Conservation (phyloP, 768 basidiomycete species). For the Strobilomyces dryophilus region DNA sequence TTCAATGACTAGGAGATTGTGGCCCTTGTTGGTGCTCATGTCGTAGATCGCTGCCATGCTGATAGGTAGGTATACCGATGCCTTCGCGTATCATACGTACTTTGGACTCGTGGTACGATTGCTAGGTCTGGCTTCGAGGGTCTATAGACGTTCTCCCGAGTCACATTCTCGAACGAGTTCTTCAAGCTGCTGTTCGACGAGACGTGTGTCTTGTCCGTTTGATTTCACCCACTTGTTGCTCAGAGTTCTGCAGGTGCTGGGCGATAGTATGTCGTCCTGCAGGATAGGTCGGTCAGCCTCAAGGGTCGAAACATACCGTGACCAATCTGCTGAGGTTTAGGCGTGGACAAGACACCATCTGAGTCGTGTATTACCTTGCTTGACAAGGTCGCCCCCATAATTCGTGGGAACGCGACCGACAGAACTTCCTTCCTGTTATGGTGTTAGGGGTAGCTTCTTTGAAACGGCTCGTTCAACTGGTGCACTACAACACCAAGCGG, state of each 20-base stretch:
- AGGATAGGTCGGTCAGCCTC: no score
- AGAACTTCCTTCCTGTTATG: no score
- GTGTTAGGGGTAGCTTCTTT: no score
- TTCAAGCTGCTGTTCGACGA: conserved; percentile 84
- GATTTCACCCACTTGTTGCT: background rate
- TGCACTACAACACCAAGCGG: no score
- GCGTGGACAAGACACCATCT: no score
- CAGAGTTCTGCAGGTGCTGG: conserved; percentile 44
- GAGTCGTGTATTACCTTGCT: no score
- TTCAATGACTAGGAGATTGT: conserved; percentile 99
- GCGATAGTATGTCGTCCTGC: no score
- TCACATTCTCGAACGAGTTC: conserved; percentile 82
- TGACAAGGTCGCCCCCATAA: no score
- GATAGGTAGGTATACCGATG: conserved; percentile 47
- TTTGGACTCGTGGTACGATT: background rate
- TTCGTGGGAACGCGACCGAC: no score
- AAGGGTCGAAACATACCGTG: no score
- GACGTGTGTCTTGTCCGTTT: conserved; percentile 43
- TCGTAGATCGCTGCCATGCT: conserved; percentile 90
- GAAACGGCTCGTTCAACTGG: no score
- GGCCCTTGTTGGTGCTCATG: conserved; percentile 90
- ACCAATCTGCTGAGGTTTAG: no score
- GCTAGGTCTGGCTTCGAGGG: conserved; percentile 75
- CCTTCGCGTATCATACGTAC: background rate
- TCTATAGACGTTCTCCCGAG: conserved; percentile 95